Evolutionary conservation across 192 early-diverging fungal genomes (phyloP), one percentile per base, ranked within the genome.

Genomic region (Entophlyctis luteolus): DNA sequence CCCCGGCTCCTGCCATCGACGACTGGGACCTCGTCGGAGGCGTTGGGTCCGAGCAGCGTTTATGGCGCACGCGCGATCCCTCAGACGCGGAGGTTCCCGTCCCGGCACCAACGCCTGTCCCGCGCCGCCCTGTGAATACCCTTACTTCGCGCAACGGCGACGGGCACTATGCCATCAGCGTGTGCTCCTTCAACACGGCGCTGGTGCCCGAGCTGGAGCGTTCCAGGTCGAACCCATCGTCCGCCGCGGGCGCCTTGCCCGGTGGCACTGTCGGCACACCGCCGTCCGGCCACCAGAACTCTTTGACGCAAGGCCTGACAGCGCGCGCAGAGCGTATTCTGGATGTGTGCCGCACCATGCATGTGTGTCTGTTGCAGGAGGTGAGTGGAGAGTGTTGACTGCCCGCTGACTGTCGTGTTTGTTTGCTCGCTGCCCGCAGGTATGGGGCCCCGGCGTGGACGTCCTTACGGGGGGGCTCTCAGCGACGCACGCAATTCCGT

Each of bases 371-470:
- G 45, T 45, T 69, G 39, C 67, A 69, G 46, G 67, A 69, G 56
- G 67, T 68, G 20, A 37, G 4, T 37, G 10, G 59, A 36, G 16
- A 62, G n/a, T n/a, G n/a, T n/a, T n/a, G n/a, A n/a, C n/a, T 37
- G 32, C 35, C 6, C 22, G 28, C 29, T 52, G 42, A 45, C 42
- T 14, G 5, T n/a, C 29, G 38, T 42, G 33, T 35, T 4, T 39
- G 18, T 53, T 67, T 35, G 14, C 45, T 27, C 56, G 16, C 22
- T 33, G 18, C 38, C 22, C 31, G 12, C 22, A 69, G 67, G 67
- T 69, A n/a, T 69, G 67, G 67, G 67, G 67, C 0, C 67, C 67
- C 20, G 67, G 67, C 18, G 67, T 69, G 4, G 67, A 69, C 59
- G 27, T 57, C 2, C 46, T 69, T 4, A 69, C 67, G 14, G 20